Percentiles rank a stretch among this genome's conserved stretches.
Evolutionary conservation across 352 stramenopile species (phyloP).

Genomic region (Phytophthora uliginosa): DNA sequence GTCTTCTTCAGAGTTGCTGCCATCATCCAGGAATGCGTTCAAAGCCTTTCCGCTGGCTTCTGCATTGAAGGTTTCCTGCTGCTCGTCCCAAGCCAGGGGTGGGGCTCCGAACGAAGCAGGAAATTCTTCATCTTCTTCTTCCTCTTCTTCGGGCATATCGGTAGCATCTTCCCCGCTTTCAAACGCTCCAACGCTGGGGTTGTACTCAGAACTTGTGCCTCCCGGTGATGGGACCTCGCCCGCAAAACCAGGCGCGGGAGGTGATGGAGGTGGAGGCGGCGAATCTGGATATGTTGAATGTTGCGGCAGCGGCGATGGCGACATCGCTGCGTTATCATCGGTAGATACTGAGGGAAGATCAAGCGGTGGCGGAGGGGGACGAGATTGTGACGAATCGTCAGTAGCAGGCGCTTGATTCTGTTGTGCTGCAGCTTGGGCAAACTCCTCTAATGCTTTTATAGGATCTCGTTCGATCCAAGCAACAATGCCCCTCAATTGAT

Average conservation of each 20-base stretch:
- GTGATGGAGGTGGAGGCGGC: slow-evolving; percentile 43
- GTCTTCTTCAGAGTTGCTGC: slow-evolving; percentile 70
- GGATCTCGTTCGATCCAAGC: slow-evolving; percentile 79
- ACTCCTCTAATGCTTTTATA: slow-evolving; percentile 48
- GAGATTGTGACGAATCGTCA: slow-evolving; percentile 19
- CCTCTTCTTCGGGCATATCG: slow-evolving; percentile 48
- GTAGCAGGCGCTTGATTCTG: slow-evolving; percentile 21
- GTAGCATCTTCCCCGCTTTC: slow-evolving; percentile 15
- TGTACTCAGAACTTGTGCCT: slow-evolving; percentile 7
- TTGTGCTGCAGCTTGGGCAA: slow-evolving; percentile 45
- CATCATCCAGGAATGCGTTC: slow-evolving; percentile 80
- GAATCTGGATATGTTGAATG: slow-evolving; percentile 41
- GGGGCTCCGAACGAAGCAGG: slow-evolving; percentile 54
- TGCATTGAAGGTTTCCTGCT: slow-evolving; percentile 55
- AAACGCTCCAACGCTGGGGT: slow-evolving; percentile 1
- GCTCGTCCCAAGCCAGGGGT: slow-evolving; percentile 39
- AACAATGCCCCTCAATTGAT: slow-evolving; percentile 79
- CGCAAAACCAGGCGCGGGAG: slow-evolving; percentile 31
- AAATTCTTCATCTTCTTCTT: slow-evolving; percentile 87
- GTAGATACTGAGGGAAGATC: slow-evolving; percentile 22
- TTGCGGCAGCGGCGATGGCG: slow-evolving; percentile 10
- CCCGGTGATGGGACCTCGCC: slow-evolving; percentile 12
- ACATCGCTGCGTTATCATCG: slow-evolving; percentile 2
- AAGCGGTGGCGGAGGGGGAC: slow-evolving; percentile 27
- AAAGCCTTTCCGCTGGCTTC: slow-evolving; percentile 75